Conservation (phyloP, 352 stramenopile species). For the Globisporangium sylvaticum region DNA sequence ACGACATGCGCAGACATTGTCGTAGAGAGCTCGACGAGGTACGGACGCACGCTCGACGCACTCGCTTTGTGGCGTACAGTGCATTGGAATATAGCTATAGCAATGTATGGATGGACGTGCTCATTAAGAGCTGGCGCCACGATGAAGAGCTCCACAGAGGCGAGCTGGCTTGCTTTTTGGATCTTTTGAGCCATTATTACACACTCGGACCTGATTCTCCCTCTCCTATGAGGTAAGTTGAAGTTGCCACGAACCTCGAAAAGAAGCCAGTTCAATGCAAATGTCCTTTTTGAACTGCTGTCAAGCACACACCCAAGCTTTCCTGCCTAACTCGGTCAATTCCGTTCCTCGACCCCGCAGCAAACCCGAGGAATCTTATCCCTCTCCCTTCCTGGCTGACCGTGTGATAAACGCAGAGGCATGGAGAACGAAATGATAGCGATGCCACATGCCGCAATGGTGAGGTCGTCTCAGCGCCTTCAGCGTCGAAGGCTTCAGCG, state of each 20-base stretch:
- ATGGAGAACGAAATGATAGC: too few relatives aligned
- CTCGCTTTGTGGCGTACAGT: neutral
- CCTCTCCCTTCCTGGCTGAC: too few relatives aligned
- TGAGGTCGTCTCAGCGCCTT: too few relatives aligned
- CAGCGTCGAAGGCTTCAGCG: too few relatives aligned
- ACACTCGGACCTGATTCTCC: neutral
- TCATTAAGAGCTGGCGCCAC: neutral
- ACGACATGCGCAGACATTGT: neutral
- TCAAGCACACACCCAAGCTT: neutral
- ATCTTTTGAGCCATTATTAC: conserved; percentile 9
- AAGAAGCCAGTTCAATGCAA: conserved; percentile 4
- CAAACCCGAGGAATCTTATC: too few relatives aligned
- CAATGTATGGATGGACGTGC: neutral
- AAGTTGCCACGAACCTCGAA: conserved; percentile 1
- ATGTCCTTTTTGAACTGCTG: neutral
- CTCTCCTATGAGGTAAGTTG: neutral
- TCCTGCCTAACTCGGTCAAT: neutral
- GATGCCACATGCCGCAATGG: too few relatives aligned
- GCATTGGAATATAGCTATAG: too few relatives aligned
- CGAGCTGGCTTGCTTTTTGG: neutral
- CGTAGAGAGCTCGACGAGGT: neutral
- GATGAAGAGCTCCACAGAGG: neutral
- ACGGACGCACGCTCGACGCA: neutral
- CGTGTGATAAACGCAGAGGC: too few relatives aligned
- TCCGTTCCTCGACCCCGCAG: too few relatives aligned